Percentiles rank a stretch among this genome's conserved stretches.
Evolutionary conservation across 2,329 filamentous ascomycete species (phyloP).

Genomic region (Fusarium verticillioides): DNA sequence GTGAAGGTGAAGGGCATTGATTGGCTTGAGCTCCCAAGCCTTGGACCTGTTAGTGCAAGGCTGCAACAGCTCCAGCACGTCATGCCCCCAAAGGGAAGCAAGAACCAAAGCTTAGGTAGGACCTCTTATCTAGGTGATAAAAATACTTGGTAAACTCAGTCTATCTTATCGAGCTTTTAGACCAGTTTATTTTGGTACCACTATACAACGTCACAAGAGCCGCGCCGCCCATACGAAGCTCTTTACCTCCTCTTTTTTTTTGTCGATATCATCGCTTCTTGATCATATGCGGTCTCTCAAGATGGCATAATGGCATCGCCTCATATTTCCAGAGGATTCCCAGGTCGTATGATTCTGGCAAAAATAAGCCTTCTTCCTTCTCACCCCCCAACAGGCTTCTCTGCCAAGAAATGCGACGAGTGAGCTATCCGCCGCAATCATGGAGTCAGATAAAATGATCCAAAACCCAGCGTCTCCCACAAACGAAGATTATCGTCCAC

Average conservation of each 20-base stretch:
- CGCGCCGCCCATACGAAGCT: neutral
- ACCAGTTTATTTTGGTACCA: neutral
- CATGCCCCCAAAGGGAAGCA: constrained; percentile 9
- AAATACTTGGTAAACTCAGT: neutral
- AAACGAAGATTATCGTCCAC: constrained; percentile 62
- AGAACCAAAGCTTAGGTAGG: neutral
- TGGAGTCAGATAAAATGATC: constrained; percentile 44
- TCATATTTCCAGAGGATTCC: constrained; percentile 6
- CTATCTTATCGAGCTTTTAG: neutral
- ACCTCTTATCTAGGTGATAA: neutral
- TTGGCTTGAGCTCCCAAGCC: constrained; percentile 36
- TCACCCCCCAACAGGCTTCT: constrained; percentile 6
- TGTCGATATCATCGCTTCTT: constrained; percentile 3
- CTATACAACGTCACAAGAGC: neutral
- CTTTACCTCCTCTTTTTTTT: constrained; percentile 27
- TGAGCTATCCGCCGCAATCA: constrained; percentile 22
- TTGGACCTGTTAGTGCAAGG: constrained; percentile 41
- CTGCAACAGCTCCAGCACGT: constrained; percentile 41
- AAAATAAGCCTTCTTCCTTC: neutral
- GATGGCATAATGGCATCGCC: constrained; percentile 47
- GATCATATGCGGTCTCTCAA: constrained; percentile 39
- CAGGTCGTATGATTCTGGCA: constrained; percentile 29
- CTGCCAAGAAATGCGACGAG: constrained; percentile 45
- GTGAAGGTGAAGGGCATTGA: constrained; percentile 7
- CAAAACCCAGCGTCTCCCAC: constrained; percentile 41